These are phyloP conservation scores for Beauveria scarabaeidicola DNA, from an alignment of 2,329 filamentous ascomycete genomes.

Conservation along the genomic window DNA sequence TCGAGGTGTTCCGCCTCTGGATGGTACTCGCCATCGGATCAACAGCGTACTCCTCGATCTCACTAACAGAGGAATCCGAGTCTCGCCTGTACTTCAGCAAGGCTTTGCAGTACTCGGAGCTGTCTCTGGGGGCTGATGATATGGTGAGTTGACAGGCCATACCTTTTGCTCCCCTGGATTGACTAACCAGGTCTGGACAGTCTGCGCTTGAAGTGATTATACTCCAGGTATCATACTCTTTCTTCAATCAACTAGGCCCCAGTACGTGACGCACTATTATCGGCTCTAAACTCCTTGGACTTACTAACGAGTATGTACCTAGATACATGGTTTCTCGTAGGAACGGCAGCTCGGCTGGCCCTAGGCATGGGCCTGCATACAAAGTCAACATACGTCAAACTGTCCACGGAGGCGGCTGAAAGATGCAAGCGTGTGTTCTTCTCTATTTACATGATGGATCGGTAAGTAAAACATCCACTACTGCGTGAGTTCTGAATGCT, in stretches of 20 bases:
- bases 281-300: no score
- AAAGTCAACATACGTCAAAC: slow-evolving; percentile 24
- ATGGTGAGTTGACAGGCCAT: slow-evolving; percentile 22
- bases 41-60: slow-evolving; percentile 34
- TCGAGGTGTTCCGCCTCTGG: slow-evolving; percentile 33
- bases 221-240: slow-evolving; percentile 39
- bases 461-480: slow-evolving; percentile 16
- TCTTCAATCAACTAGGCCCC: slow-evolving; percentile 39
- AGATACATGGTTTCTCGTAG: slow-evolving; percentile 40
- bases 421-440: slow-evolving; percentile 36
- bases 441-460: slow-evolving; percentile 42
- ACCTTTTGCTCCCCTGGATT: no score
- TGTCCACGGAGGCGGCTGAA: slow-evolving; percentile 25
- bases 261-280: slow-evolving; percentile 23
- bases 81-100: slow-evolving; percentile 34
- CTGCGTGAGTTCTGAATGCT: not conserved
- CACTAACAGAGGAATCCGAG: slow-evolving; percentile 33
- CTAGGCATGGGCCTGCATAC: slow-evolving; percentile 35
- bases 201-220: slow-evolving; percentile 35
- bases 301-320: not conserved
- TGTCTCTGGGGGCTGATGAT: slow-evolving; percentile 28
- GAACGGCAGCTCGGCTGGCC: slow-evolving; percentile 33
- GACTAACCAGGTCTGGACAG: slow-evolving; percentile 14
- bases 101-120: slow-evolving; percentile 33
- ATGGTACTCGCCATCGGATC: slow-evolving; percentile 41